These are phyloP conservation scores for Dioscorea alata DNA, from an alignment of 106 monocot species.

Conservation along the genomic window DNA sequence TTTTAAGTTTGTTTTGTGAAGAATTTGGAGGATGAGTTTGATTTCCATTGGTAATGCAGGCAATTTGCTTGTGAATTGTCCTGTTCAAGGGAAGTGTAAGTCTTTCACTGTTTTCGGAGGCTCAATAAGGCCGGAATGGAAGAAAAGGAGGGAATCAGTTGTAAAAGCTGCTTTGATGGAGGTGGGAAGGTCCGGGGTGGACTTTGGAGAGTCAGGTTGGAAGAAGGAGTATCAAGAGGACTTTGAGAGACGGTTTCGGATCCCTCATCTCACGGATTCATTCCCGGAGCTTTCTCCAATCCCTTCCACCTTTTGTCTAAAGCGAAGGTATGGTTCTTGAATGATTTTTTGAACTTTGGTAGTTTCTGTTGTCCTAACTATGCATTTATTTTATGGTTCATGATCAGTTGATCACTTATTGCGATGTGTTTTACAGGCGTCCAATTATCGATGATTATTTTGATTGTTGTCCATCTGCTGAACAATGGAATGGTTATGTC, in stretches of 20 bases:
- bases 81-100: too few relatives aligned
- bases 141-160: not conserved
- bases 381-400: not conserved
- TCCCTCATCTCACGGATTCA: constrained; percentile 29
- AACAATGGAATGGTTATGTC: constrained; percentile 8
- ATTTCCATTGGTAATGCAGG: not conserved
- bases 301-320: constrained; percentile 31
- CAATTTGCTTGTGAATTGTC: not conserved
- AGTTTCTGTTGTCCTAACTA: not conserved
- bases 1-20: too few relatives aligned
- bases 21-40: not conserved
- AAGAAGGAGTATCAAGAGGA: constrained; percentile 20
- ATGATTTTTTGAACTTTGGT: too few relatives aligned
- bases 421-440: not conserved
- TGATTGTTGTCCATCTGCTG: not conserved
- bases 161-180: not conserved
- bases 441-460: not conserved
- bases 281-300: constrained; percentile 12
- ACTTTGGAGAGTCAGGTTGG: constrained; percentile 11
- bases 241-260: constrained; percentile 19
- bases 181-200: not conserved
- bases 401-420: not conserved
- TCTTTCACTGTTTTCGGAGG: too few relatives aligned
- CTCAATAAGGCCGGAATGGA: too few relatives aligned
- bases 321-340: constrained; percentile 13